Base-by-base conservation (phyloP, 305 asterid species). In the Solanum aculeatissimum region DNA sequence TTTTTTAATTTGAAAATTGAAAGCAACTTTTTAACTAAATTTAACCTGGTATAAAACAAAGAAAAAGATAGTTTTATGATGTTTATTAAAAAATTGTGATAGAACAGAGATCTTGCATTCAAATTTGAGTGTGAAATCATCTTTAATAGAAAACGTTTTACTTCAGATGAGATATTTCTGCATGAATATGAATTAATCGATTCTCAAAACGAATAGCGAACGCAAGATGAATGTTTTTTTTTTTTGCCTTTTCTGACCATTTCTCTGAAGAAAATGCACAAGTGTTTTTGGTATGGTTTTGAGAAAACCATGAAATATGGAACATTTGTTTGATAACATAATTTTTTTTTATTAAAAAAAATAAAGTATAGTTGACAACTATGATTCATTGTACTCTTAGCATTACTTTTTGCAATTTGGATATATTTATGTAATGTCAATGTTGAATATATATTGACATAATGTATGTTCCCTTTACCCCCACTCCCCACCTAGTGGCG, bases 231-330 rank as follows among this genome's bases (percentile, higher is more conserved):
- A 10, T 29, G 2, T 9, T 0, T 12, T 0, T 47, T 47, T 4
- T 47, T 0, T 23, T 62, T n/a, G n/a, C 38, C 19, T 12, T 16
- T 25, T 11, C 16, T 60, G 16, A 23, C 9, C 18, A 62, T 62
- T 62, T 62, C 38, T 25, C 13, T 62, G 27, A 9, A 58, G 23
- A 11, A 7, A 58, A 58, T 58, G 23, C 32, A n/a, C 66, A 21
- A 9, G 66, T 69, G 19, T 10, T 69, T 69, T 69, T 38, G 78
- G 15, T 11, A 4, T 19, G n/a, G 10, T n/a, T 40, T 40, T 40
- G 55, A 71, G 80, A 71, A 71, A 43, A 71, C 57, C 21, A 71
- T 71, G 21, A 72, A 72, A 23, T 70, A 72, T 72, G 57, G 80
- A 18, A 14, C 38, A 42, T 72, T 72, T 72, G 57, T 7, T 43